These are phyloP conservation scores for Candida caryicola DNA, from an alignment of 805 yeast genomes.

Conservation along the genomic window DNA sequence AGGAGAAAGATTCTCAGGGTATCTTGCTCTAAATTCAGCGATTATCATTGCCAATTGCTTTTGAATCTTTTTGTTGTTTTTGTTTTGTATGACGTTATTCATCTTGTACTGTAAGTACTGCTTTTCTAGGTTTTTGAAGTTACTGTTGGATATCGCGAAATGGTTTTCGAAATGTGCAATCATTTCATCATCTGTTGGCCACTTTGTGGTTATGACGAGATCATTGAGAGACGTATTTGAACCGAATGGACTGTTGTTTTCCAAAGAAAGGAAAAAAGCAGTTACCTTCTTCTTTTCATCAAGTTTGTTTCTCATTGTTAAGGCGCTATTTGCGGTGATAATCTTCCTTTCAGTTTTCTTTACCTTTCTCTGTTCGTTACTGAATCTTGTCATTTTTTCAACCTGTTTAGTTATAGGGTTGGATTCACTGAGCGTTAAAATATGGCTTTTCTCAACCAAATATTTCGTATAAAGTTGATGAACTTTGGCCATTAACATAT, in stretches of 20 bases:
- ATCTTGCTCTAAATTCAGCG: slow-evolving; percentile 4
- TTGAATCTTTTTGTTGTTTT: background rate
- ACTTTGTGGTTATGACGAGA: slow-evolving; percentile 6
- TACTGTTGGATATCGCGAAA: slow-evolving; percentile 8
- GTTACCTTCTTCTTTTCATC: background rate
- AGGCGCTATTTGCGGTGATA: slow-evolving; percentile 4
- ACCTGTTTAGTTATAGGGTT: slow-evolving; percentile 14
- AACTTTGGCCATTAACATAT: slow-evolving; percentile 4
- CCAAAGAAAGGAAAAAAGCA: background rate
- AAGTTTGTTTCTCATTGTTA: background rate
- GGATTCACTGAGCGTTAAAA: slow-evolving; percentile 4
- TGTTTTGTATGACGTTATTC: background rate
- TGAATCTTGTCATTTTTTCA: slow-evolving; percentile 16
- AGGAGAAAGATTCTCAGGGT: slow-evolving; percentile 8
- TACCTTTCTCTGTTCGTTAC: slow-evolving; percentile 14
- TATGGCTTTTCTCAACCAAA: slow-evolving; percentile 10
- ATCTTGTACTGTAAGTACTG: slow-evolving; percentile 10
- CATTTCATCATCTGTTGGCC: slow-evolving; percentile 6
- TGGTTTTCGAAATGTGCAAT: slow-evolving; percentile 11
- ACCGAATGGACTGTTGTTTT: background rate
- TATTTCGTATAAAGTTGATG: slow-evolving; percentile 9
- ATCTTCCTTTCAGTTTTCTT: slow-evolving; percentile 15
- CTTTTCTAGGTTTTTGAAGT: slow-evolving; percentile 15
- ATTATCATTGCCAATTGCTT: slow-evolving; percentile 1
- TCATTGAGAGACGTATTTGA: slow-evolving; percentile 3